Evolutionary conservation across 106 monocot genomes (phyloP), one percentile per base, ranked within the genome.

Genomic region (Acanthochlamys bracteata): DNA sequence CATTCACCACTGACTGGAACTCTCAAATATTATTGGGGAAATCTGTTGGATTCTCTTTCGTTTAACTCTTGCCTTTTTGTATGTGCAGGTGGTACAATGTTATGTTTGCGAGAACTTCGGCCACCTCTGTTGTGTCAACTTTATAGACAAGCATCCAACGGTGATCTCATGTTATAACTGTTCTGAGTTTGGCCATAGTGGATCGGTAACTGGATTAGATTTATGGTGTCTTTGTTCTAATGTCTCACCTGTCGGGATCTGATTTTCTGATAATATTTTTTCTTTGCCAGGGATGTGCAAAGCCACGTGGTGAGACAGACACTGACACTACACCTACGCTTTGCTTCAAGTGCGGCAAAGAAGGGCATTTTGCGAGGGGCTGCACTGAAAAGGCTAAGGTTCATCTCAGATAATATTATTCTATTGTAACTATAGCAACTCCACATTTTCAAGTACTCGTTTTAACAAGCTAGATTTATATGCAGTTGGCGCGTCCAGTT

Each of bases 321-420:
- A 20, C 20, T 54, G 58, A 25, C 25, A 17, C 59, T 24, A 17
- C 82, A 27, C 65, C 86, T n/a, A 70, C 77, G 20, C 20, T 82
- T 46, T 96, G 96, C 67, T 91, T 78, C 61, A 83, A 65, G 65
- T 96, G 96, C 71, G 91, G 88, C n/a, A 76, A 78, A 72, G 91
- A 91, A 78, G 96, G 96, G 12, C 96, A 96, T 79, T 88, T 96
- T 76, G 96, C 96, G 25, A 71, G 96, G 17, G 88, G 91, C 7
- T 96, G 96, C 76, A 84, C 75, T 25, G 78, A 73, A 33, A 70
- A 33, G 40, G 19, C 56, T 1, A 83, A 84, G 91, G 96, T 86
- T 57, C 17, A n/a, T 60, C 61, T 22, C 24, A 27, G n/a, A n/a
- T n/a, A n/a, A n/a, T n/a, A n/a, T n/a, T n/a, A n/a, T n/a, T n/a